phyloP scores from a whole-genome alignment of 495 filamentous ascomycete genomes.

The Penicillium herquei region DNA sequence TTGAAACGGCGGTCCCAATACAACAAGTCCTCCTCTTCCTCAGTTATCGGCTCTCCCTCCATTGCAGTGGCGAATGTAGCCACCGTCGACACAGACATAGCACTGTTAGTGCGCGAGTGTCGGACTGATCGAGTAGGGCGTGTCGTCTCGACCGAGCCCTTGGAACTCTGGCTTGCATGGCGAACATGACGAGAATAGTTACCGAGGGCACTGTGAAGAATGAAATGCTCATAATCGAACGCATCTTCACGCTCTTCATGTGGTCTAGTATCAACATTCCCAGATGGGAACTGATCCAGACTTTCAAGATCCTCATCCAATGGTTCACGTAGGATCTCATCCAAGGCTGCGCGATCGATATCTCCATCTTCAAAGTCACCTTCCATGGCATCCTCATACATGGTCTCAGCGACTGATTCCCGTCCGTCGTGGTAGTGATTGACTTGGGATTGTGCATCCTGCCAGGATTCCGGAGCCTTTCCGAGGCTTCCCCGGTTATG shows the following conservation, averaged over 20 bases:
- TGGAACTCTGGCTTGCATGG: slow-evolving; percentile 59
- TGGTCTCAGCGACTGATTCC: slow-evolving; percentile 46
- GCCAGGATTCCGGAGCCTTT: slow-evolving; percentile 9
- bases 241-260: slow-evolving; percentile 97
- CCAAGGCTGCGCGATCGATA: slow-evolving; percentile 48
- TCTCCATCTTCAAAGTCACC: slow-evolving; percentile 48
- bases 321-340: slow-evolving; percentile 44
- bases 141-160: slow-evolving; percentile 75
- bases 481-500: background rate
- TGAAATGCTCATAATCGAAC: slow-evolving; percentile 96
- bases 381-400: slow-evolving; percentile 61
- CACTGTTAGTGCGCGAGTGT: slow-evolving; percentile 54
- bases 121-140: slow-evolving; percentile 28
- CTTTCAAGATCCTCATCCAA: slow-evolving; percentile 38
- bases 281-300: slow-evolving; percentile 7
- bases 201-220: slow-evolving; percentile 87
- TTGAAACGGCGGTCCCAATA: slow-evolving; percentile 46
- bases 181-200: slow-evolving; percentile 55
- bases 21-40: slow-evolving; percentile 43
- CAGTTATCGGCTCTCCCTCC: slow-evolving; percentile 52
- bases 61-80: slow-evolving; percentile 82
- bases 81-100: slow-evolving; percentile 68
- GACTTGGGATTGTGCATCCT: slow-evolving; percentile 8
- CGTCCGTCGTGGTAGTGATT: slow-evolving; percentile 27
- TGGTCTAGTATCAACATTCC: slow-evolving; percentile 36